Evolutionary conservation across 108 stramenopile genomes (phyloP), one percentile per base, ranked within the genome.

Genomic region (Pseudonitzschia pungens): DNA sequence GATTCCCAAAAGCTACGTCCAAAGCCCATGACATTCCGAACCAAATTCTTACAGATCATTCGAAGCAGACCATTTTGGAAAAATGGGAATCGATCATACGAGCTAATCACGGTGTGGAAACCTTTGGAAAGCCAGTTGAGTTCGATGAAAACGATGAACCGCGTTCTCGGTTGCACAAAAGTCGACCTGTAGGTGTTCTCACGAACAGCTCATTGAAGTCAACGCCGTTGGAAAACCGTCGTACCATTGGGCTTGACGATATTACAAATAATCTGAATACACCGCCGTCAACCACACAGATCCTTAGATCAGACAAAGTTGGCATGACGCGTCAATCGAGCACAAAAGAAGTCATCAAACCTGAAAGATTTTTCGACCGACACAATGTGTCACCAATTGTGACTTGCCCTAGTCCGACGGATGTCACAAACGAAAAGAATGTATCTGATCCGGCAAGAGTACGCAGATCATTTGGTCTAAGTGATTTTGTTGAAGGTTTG

Each of bases 11-110:
- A 62, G 4, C 6, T 40, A 40, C 32, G 31, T 3, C 36, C 12
- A 33, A 33, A 40, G 36, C 29, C 57, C 12, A 58, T 15, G 29
- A 6, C 27, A 26, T 27, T 27, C 27, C 15, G 57, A 4, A n/a
- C 10, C 29, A 58, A 31, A 27, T 10, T 58, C 57, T 24, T 31
- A 31, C 15, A 3, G 15, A 0, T 26, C 9, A 42, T 33, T n/a
- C 60, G 11, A 33, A 29, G n/a, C 27, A 60, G 31, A 18, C 59
- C 9, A 33, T 62, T 36, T 6, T 62, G 15, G 33, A 40, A 40
- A 62, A 62, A 62, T 62, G 60, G 60, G 60, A 62, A 62, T 29
- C 33, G 33, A 33, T 42, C 32, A 62, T 62, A 0, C n/a, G 54
- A 55, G 54, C 54, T 24, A 55, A 55, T 55, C 54, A 55, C 26